Base-by-base conservation (phyloP, 2,329 filamentous ascomycete species). In the Ophiostoma pallidulum region DNA sequence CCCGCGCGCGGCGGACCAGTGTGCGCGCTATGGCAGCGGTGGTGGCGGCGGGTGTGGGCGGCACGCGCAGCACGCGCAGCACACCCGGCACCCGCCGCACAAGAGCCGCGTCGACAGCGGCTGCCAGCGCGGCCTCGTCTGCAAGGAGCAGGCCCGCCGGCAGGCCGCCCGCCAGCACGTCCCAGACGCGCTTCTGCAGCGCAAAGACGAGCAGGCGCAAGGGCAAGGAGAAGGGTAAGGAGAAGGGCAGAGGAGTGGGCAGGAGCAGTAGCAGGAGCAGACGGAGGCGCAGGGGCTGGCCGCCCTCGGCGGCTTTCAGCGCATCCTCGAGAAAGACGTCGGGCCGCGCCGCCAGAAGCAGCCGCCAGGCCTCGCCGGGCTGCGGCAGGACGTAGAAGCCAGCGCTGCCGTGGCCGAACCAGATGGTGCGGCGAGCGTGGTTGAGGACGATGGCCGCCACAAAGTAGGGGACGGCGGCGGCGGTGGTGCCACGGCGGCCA, bases 401-500 rank as follows among this genome's bases (percentile, higher is more conserved):
- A 0, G 49, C 55, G 52, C 59, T 7, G 62, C 64, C 26, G 0
- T 6, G 4, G 20, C 45, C 45, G 16, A 38, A 35, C 10, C 47
- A 36, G 0, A 68, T 48, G n/a, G 61, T 54, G 18, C 63, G 57
- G 4, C 65, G 62, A 14, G 66, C 56, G 53, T 72, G 67, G 58
- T 70, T 63, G 22, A 63, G 36, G 12, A 69, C 49, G 14, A 66
- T 59, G 42, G 68, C 68, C 33, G 60, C 56, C 13, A 26, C 8
- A 16, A 43, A 55, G 41, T 59, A 57, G 1, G 54, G 51, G 12
- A 62, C 53, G 2, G 56, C 55, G 5, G 52, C 45, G 8, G 53
- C 49, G 49, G 57, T 6, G 5, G 59, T 54, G 29, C 60, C 59
- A n/a, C n/a, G n/a, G n/a, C n/a, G n/a, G n/a, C n/a, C n/a, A n/a